Conservation (phyloP, 331 rosid genomes). For the Spiraea crenata region DNA sequence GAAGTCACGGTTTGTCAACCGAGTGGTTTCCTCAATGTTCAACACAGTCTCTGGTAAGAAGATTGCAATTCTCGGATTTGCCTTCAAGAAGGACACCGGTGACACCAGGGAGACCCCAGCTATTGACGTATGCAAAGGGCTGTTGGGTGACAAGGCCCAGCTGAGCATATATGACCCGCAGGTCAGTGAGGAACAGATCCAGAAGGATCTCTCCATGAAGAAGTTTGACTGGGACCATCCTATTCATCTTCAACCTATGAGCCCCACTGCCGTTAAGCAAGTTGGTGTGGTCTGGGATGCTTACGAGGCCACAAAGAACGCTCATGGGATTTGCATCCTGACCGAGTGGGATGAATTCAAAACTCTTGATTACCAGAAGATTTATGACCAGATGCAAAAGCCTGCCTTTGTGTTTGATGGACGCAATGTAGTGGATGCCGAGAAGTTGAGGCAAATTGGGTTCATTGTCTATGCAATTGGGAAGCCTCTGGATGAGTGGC, state of each 20-base stretch:
- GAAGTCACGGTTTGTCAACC: conserved; percentile 76
- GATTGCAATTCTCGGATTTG: conserved; percentile 79
- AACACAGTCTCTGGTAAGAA: conserved; percentile 79
- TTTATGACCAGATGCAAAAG: conserved; percentile 74
- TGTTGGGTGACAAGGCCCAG: conserved; percentile 73
- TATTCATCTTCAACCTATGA: conserved; percentile 67
- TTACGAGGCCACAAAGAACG: conserved; percentile 69
- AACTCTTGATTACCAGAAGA: conserved; percentile 67
- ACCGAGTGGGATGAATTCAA: conserved; percentile 93
- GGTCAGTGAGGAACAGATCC: conserved; percentile 72
- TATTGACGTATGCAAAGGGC: conserved; percentile 87
- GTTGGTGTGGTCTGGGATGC: conserved; percentile 75
- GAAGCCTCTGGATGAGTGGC: conserved; percentile 86
- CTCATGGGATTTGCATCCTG: conserved; percentile 75
- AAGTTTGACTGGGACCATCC: conserved; percentile 97
- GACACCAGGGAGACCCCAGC: conserved; percentile 97
- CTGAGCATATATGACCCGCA: conserved; percentile 92
- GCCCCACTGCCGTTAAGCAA: conserved; percentile 65
- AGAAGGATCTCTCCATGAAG: conserved; percentile 72
- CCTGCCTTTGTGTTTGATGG: conserved; percentile 92
- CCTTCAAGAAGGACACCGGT: conserved; percentile 96
- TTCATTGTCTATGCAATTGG: conserved; percentile 86
- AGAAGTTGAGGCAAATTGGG: conserved; percentile 74
- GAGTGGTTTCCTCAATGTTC: conserved; percentile 84
- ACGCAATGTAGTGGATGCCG: conserved; percentile 59